phyloP scores from a whole-genome alignment of 176 grass and related monocot species.

The Chrysopogon serrulatus region DNA sequence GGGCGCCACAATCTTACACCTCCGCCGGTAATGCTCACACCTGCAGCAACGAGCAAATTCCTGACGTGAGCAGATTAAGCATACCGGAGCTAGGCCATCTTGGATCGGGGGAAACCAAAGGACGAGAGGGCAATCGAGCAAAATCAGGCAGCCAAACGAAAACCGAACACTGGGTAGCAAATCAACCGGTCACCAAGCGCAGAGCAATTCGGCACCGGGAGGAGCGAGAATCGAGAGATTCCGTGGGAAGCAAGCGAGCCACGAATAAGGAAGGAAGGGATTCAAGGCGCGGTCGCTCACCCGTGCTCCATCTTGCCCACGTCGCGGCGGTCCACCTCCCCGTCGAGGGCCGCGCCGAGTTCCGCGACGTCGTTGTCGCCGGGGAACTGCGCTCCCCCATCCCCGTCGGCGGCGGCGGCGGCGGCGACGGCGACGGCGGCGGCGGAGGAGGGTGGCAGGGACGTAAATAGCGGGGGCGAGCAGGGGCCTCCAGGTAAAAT shows the following conservation, averaged over 20 bases:
- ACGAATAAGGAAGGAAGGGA: neutral
- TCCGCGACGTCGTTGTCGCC: neutral
- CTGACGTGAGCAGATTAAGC: neutral
- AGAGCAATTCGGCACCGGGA: neutral
- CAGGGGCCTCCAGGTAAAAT: constrained; percentile 9
- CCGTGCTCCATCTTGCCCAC: constrained; percentile 69
- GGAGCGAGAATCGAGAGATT: constrained; percentile 30
- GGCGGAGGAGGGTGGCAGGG: neutral
- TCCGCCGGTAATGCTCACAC: constrained; percentile 80
- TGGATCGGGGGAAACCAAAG: neutral
- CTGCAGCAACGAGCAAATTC: constrained; percentile 8
- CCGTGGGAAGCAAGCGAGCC: neutral
- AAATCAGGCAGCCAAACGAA: neutral
- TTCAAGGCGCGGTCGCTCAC: neutral
- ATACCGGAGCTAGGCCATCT: neutral
- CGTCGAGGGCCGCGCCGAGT: neutral
- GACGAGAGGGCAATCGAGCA: neutral
- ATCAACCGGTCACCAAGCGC: neutral
- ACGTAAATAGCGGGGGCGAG: neutral
- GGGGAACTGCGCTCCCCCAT: constrained; percentile 39
- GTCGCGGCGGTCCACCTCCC: constrained; percentile 9
- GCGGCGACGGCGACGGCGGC: constrained; percentile 12
- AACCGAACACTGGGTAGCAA: neutral
- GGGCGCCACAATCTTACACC: constrained; percentile 90
- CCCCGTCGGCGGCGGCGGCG: constrained; percentile 14